Base-by-base conservation (phyloP, 257 asterid genomes). In the Rhazya stricta region DNA sequence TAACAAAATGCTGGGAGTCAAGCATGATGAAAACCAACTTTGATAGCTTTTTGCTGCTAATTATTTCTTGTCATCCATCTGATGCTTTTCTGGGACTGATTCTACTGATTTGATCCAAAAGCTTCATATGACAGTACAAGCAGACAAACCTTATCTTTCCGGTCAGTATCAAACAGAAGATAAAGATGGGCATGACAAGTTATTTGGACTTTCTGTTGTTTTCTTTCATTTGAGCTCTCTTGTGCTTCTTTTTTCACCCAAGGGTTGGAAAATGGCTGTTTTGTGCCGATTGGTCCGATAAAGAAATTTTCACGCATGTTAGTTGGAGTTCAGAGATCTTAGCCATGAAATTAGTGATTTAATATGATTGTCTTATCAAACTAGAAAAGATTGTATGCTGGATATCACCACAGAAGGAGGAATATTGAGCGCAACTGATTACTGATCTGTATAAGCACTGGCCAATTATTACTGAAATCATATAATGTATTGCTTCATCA, bases 1-100 rank as follows among this genome's bases (percentile, higher is more conserved):
- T 60, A 80, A 81, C 81, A 94, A 91, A 86, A 75, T 85, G 84
- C 77, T 94, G 83, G 97, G 97, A 61, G 84, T 91, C 86, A 83
- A 78, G 73, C 89, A 79, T 19, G 85, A 82, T 66, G 82, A 80
- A 82, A 74, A 61, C 74, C n/a, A 63, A 75, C 23, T 9, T 69
- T 67, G 70, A 46, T 61, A 39, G 79, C 62, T 76, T 57, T 57
- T 54, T 39, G 57, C n/a, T 29, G 54, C 85, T 81, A 56, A 66
- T 75, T 25, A 68, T 77, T 56, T 60, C 51, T 76, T 46, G 19
- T 62, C 45, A 57, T 79, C 71, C 50, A 12, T 51, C 67, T 9
- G 37, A 58, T 53, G 36, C 76, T 77, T 58, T 77, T 46, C 41
- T 67, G 63, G 15, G 66, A 7, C 61, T 41, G 50, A 37, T 74